Evolutionary conservation across 371 early-diverging fungal genomes (phyloP).

Genomic region (Syncephalastrum racemosum): DNA sequence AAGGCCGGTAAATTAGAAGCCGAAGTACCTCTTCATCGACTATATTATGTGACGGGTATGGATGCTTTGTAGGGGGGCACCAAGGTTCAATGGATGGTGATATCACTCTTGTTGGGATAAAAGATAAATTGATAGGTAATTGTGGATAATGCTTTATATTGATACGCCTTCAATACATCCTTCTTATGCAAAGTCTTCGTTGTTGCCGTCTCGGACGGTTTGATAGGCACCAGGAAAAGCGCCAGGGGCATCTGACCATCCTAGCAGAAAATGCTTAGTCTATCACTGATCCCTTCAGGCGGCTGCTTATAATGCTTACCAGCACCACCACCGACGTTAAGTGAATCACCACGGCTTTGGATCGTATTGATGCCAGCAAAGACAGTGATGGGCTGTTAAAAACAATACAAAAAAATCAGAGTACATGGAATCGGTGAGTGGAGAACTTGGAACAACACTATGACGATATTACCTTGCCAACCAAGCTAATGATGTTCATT

Average conservation of each 20-base stretch:
- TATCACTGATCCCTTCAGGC: not conserved
- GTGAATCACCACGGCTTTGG: constrained; percentile 45
- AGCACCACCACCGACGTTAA: constrained; percentile 33
- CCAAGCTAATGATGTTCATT: constrained; percentile 44
- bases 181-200: constrained; percentile 18
- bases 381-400: constrained; percentile 40
- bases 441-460: too few relatives aligned
- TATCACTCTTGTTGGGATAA: not conserved
- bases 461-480: constrained; percentile 37
- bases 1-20: too few relatives aligned
- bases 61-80: not conserved
- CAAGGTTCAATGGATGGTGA: not conserved
- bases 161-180: too few relatives aligned
- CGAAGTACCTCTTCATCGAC: too few relatives aligned
- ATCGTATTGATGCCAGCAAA: constrained; percentile 40
- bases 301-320: not conserved
- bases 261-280: constrained; percentile 14
- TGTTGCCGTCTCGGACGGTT: constrained; percentile 46
- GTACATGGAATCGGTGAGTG: too few relatives aligned
- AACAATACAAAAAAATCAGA: too few relatives aligned
- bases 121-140: too few relatives aligned
- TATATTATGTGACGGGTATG: not conserved
- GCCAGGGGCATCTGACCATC: constrained; percentile 50
- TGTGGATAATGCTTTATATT: too few relatives aligned
- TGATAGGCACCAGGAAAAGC: constrained; percentile 51